These are phyloP conservation scores for Glycine soja DNA, from an alignment of 306 rosid genomes.

Conservation along the genomic window DNA sequence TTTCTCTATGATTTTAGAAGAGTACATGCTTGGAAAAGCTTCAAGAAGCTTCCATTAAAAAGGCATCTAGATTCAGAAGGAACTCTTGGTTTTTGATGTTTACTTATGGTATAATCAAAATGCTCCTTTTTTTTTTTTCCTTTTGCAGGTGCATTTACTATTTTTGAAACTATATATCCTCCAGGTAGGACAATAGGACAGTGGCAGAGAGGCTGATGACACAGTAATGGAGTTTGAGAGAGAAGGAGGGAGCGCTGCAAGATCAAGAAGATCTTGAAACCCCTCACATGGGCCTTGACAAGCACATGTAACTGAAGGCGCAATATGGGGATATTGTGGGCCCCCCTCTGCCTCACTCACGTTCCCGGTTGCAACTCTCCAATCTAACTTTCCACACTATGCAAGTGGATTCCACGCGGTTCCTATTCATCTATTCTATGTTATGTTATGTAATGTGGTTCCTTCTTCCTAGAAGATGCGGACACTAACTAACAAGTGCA, in stretches of 20 bases:
- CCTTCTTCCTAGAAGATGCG: too few species aligned
- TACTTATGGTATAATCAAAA: too few species aligned
- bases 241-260: too few species aligned
- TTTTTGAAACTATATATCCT: too few species aligned
- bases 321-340: constrained; percentile 33
- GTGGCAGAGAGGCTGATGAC: not conserved
- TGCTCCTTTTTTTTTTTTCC: too few species aligned
- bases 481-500: too few species aligned
- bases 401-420: constrained; percentile 38
- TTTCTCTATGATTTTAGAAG: not conserved
- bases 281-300: constrained; percentile 45
- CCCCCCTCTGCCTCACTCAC: constrained; percentile 18
- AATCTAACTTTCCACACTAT: not conserved
- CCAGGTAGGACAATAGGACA: not conserved
- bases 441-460: too few species aligned
- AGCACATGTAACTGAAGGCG: constrained; percentile 36
- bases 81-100: not conserved
- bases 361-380: constrained; percentile 17
- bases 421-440: not conserved
- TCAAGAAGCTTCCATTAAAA: too few species aligned
- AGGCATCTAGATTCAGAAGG: not conserved
- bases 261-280: constrained; percentile 36
- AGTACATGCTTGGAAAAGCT: too few species aligned
- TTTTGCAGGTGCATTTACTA: too few species aligned
- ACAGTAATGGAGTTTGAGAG: not conserved